Percentiles rank a stretch among this genome's conserved stretches.
These are phyloP conservation scores for Adansonia gregorii DNA, from an alignment of 441 rosid genomes.

Conservation along the genomic window DNA sequence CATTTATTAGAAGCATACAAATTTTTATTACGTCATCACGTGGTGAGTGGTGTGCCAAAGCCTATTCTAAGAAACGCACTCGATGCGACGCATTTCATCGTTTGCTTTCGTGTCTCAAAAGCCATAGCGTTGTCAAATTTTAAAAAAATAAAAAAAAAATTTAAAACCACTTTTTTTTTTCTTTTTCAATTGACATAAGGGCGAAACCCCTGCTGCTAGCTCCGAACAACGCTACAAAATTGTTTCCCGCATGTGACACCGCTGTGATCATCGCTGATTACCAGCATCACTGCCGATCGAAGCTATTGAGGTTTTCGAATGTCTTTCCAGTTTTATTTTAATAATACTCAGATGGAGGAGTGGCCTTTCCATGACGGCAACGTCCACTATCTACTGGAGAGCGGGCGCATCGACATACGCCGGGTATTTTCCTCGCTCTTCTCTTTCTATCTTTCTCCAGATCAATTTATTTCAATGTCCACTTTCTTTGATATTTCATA, in stretches of 20 bases:
- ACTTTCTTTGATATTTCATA: too few species aligned
- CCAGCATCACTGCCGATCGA: slow-evolving; percentile 26
- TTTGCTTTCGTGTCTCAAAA: background rate
- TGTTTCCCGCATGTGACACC: background rate
- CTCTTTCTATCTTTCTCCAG: background rate
- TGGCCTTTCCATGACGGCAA: slow-evolving; percentile 72
- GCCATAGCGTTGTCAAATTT: background rate
- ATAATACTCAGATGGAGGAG: slow-evolving; percentile 44
- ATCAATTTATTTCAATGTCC: background rate
- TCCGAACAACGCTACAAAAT: background rate
- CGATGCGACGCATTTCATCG: background rate
- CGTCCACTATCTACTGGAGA: slow-evolving; percentile 56
- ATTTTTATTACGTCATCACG: too few species aligned
- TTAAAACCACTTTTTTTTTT: too few species aligned
- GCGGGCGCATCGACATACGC: slow-evolving; percentile 45
- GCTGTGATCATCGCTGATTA: background rate
- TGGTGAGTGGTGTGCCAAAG: too few species aligned
- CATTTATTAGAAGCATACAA: too few species aligned
- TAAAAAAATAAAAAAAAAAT: background rate
- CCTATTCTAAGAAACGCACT: too few species aligned
- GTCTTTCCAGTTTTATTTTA: background rate
- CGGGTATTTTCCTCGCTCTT: slow-evolving; percentile 35
- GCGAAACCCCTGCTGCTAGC: too few species aligned
- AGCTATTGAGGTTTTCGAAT: slow-evolving; percentile 29
- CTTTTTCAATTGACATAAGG: too few species aligned